Conservation (phyloP, 306 rosid species). For the Malus sieversii region DNA sequence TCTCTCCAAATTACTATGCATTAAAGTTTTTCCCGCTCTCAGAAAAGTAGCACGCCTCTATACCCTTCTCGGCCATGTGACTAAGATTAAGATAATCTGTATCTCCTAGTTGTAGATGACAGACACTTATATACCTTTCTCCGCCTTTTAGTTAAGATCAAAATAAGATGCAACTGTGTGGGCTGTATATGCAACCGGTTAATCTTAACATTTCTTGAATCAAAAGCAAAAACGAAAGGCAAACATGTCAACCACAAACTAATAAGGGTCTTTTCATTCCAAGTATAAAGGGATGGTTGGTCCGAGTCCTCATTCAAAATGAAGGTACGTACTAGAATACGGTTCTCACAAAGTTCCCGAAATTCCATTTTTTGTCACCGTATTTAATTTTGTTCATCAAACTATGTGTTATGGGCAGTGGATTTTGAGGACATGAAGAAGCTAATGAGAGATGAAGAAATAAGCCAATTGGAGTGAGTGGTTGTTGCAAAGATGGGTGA, state of each 20-base stretch:
- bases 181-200: no score
- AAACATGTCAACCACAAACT: no score
- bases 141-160: no score
- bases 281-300: neutral
- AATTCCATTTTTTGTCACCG: neutral
- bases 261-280: no score
- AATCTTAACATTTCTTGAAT: neutral
- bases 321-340: neutral
- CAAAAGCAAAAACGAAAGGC: neutral
- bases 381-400: neutral
- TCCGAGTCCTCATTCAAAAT: neutral
- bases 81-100: no score
- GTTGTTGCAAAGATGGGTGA: neutral
- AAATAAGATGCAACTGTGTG: no score
- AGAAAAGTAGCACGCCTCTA: no score
- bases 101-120: no score
- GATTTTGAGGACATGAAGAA: constrained; percentile 14
- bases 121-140: no score
- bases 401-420: neutral
- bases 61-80: no score
- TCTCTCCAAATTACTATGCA: neutral
- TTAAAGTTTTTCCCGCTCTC: neutral
- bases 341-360: neutral
- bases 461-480: neutral
- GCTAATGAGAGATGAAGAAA: constrained; percentile 1